A percentile compares a stretch with the other conserved stretches of the same genome.
Conservation (phyloP, 192 early-diverging fungal genomes). For the Coemansia furcata region DNA sequence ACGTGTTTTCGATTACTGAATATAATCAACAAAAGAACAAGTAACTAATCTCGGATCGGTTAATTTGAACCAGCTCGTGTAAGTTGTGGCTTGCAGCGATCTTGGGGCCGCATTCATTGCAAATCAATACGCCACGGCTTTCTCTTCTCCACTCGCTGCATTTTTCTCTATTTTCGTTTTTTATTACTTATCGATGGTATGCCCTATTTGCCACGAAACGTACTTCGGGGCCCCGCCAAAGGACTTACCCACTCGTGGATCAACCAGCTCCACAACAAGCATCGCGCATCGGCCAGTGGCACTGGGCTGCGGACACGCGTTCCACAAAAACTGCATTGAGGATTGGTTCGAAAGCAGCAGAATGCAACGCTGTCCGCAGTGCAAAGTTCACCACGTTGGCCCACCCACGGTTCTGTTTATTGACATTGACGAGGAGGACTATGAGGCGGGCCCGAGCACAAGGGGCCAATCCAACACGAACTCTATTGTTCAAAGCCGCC, state of each 20-base stretch:
- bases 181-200: neutral
- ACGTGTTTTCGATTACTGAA: neutral
- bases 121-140: neutral
- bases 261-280: neutral
- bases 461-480: neutral
- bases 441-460: neutral
- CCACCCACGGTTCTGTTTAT: neutral
- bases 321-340: neutral
- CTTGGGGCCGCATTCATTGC: neutral
- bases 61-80: neutral
- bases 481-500: neutral
- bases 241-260: neutral
- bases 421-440: neutral
- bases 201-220: neutral
- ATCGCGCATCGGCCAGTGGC: neutral
- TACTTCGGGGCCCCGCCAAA: neutral
- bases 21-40: neutral
- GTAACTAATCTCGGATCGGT: neutral
- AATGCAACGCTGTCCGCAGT: neutral
- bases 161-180: neutral
- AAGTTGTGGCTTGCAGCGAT: neutral
- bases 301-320: neutral
- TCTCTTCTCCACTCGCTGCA: neutral
- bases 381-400: neutral
- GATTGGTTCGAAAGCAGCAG: neutral